These are phyloP conservation scores for Harrya chromipes DNA, from an alignment of 768 basidiomycete species.

Conservation along the genomic window DNA sequence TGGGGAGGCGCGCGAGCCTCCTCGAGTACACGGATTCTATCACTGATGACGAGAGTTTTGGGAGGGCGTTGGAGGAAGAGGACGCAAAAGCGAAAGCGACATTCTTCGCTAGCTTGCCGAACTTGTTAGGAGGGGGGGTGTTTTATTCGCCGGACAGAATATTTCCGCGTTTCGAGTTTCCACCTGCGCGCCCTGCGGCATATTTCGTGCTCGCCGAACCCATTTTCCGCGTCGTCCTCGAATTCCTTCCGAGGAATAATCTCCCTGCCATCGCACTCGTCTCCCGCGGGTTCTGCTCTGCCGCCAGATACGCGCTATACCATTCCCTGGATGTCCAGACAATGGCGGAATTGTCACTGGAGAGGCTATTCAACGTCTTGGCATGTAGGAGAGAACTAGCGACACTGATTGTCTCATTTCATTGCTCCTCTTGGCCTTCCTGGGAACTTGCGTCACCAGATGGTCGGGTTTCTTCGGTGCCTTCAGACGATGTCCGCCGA, in stretches of 20 bases:
- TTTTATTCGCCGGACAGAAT: slow-evolving; percentile 2
- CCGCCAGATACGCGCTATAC: slow-evolving; percentile 24
- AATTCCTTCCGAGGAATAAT: slow-evolving; percentile 17
- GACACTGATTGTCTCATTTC: slow-evolving; percentile 20
- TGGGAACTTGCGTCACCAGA: slow-evolving; percentile 6
- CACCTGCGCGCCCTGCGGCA: neutral
- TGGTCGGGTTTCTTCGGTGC: slow-evolving; percentile 3
- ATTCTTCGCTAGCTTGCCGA: slow-evolving; percentile 19
- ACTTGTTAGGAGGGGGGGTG: slow-evolving; percentile 14
- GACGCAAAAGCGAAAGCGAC: neutral
- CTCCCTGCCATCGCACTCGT: slow-evolving; percentile 22
- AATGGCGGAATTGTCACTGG: slow-evolving; percentile 9
- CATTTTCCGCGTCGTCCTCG: slow-evolving; percentile 21
- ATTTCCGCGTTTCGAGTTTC: neutral
- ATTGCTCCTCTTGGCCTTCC: slow-evolving; percentile 24
- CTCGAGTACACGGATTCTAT: slow-evolving; percentile 17
- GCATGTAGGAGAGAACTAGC: slow-evolving; percentile 22
- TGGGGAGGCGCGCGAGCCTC: slow-evolving; percentile 30
- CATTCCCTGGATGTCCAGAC: slow-evolving; percentile 18
- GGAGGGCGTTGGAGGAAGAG: neutral
- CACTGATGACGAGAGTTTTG: slow-evolving; percentile 6
- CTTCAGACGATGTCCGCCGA: slow-evolving; percentile 17
- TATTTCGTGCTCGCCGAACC: slow-evolving; percentile 14
- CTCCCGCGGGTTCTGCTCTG: slow-evolving; percentile 20
- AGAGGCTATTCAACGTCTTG: slow-evolving; percentile 19